A percentile compares a stretch with the other conserved stretches of the same genome.
Evolutionary conservation across 331 rosid species (phyloP).

Genomic region (Malus hybrid): DNA sequence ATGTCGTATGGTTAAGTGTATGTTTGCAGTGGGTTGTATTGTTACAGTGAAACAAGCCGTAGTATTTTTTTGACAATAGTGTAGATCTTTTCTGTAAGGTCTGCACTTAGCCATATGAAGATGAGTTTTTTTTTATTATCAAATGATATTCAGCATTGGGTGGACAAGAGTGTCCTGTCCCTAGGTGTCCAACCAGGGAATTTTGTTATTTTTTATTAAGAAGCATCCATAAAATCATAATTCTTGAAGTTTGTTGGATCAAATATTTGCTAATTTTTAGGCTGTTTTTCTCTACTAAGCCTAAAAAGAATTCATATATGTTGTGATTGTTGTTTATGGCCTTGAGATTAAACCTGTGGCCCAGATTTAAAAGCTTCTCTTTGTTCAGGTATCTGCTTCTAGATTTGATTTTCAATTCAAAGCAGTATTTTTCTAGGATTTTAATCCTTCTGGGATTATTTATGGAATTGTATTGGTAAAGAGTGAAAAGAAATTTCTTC

Average conservation of each 20-base stretch:
- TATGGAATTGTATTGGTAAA: not conserved
- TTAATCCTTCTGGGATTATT: not conserved
- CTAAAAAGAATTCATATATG: not conserved
- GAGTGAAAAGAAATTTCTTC: not conserved
- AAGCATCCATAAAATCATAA: not conserved
- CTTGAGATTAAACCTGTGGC: not conserved
- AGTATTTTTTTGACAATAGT: not conserved
- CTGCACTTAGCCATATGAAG: not conserved
- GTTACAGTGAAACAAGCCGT: not conserved
- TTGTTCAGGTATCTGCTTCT: not conserved
- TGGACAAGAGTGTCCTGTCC: not conserved
- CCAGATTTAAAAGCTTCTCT: not conserved
- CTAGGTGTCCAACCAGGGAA: not conserved
- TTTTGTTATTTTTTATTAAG: not conserved
- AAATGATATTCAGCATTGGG: not conserved
- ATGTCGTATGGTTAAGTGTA: not conserved
- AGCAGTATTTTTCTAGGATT: not conserved
- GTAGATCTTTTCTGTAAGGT: too few species aligned
- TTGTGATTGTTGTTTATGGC: not conserved
- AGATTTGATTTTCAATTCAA: not conserved
- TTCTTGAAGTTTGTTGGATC: not conserved
- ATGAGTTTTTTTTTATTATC: not conserved
- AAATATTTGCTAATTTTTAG: not conserved
- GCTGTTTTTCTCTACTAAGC: not conserved
- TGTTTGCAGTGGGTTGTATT: not conserved